Conservation (phyloP, 106 monocot genomes). For the Dendrobium catenatum region DNA sequence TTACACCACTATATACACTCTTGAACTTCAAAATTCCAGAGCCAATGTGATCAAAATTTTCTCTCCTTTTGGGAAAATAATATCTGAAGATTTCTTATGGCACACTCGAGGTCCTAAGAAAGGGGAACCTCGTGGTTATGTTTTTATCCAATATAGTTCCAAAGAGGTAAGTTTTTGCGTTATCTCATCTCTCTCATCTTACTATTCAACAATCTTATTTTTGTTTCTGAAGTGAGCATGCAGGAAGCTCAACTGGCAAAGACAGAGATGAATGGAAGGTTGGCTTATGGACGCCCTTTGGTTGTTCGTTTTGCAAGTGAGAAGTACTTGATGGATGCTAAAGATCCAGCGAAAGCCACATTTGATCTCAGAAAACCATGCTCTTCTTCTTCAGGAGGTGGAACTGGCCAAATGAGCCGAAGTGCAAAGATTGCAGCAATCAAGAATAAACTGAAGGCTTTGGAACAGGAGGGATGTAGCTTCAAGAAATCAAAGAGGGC, state of each 20-base stretch:
- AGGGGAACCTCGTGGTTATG: constrained; percentile 95
- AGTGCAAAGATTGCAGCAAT: constrained; percentile 79
- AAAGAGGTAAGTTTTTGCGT: constrained; percentile 56
- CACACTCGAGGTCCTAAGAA: constrained; percentile 87
- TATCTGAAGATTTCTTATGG: constrained; percentile 85
- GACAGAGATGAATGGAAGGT: constrained; percentile 75
- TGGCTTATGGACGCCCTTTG: constrained; percentile 71
- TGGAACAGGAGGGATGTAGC: constrained; percentile 52
- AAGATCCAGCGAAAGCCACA: constrained; percentile 10
- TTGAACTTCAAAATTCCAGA: constrained; percentile 25
- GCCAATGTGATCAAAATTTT: constrained; percentile 82
- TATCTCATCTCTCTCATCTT: background rate
- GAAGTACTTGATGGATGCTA: constrained; percentile 27
- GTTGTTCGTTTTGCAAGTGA: constrained; percentile 84
- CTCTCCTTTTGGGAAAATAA: constrained; percentile 77
- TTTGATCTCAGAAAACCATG: constrained; percentile 24
- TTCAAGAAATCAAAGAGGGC: constrained; percentile 44
- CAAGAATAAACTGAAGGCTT: constrained; percentile 63
- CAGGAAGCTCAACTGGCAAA: constrained; percentile 92
- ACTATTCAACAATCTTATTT: constrained; percentile 28
- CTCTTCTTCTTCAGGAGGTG: constrained; percentile 17
- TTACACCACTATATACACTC: background rate
- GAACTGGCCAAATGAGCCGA: constrained; percentile 29
- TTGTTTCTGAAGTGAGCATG: constrained; percentile 86
- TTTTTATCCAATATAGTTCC: constrained; percentile 75